Evolutionary conservation across 2,329 filamentous ascomycete species (phyloP), one percentile per base, ranked within the genome.

Genomic region (Lachnellula subtilissima): DNA sequence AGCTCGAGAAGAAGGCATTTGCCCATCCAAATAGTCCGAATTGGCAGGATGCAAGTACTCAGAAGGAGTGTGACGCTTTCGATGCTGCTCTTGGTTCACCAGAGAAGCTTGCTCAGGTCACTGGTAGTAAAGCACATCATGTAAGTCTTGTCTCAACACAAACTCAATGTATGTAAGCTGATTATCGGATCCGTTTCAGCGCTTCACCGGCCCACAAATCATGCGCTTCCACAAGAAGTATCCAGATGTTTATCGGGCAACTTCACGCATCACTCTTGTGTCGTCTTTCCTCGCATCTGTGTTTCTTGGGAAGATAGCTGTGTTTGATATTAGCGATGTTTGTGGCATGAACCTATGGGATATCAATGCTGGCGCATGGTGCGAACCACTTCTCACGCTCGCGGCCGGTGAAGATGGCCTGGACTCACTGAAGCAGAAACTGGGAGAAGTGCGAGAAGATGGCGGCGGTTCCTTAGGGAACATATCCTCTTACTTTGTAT

Each of bases 291-390:
- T 97, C 51, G 92, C 93, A 2, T 97, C 93, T 0, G 73, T 97
- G 15, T 88, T 99, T 71, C 80, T 97, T 14, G 94, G 94, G 54
- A 76, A 79, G 61, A 81, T 97, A 61, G 93, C 94, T 0, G 91
- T 92, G 0, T 87, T 97, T 64, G 94, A 99, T 71, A 92, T 96
- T 65, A 88, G 88, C 67, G 94, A 99, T 74, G 92, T 93, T 23
- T 96, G 91, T 67, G 94, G 94, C 53, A 96, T 96, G 87, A 96
- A 97, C 71, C 78, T 99, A 6, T 97, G 91, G 91, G 91, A 97
- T 67, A 91, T 97, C 62, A 77, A 84, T 61, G 78, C 80, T 19
- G 84, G 88, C 62, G 71, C 74, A 19, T 97, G 91, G 85, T 85
- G 87, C 62, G 83, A 91, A 55, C 75, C 82, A 17, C 81, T 97